Percentiles rank a stretch among this genome's conserved stretches.
Conservation (phyloP, 139 green algal genomes). For the Pleodorina starrii region DNA sequence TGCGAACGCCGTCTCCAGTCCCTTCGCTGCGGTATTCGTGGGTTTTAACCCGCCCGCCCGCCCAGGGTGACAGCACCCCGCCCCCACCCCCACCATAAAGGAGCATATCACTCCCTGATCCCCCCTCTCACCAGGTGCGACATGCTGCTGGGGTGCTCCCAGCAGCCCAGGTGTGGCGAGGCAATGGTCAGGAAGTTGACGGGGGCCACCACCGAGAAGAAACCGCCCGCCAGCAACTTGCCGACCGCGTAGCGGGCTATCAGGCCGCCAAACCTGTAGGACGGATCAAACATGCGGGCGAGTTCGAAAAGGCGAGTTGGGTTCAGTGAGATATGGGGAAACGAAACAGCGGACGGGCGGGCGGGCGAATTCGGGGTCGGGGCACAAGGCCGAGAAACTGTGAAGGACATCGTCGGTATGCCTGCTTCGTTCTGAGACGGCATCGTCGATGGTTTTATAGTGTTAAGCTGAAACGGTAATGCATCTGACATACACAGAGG, state of each 20-base stretch:
- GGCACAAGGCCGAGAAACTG: too few species aligned
- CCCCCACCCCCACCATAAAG: too few species aligned
- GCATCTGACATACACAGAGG: too few species aligned
- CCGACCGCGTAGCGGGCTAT: constrained; percentile 52
- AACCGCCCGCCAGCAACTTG: constrained; percentile 51
- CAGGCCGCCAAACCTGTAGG: constrained; percentile 50
- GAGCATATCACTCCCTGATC: too few species aligned
- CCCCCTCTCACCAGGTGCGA: constrained; percentile 13
- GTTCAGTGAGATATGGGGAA: not conserved
- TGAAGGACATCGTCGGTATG: too few species aligned
- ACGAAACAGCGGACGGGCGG: not conserved
- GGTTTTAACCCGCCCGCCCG: too few species aligned
- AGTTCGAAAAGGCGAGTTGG: not conserved
- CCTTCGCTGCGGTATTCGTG: too few species aligned
- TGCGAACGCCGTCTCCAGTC: too few species aligned
- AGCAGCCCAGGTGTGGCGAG: constrained; percentile 54
- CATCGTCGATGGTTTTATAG: too few species aligned
- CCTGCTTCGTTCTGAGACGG: too few species aligned
- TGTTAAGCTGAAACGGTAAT: too few species aligned
- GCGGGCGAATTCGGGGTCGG: not conserved
- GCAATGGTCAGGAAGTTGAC: constrained; percentile 50
- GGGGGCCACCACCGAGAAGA: constrained; percentile 10
- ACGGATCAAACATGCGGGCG: not conserved
- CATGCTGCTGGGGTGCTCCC: constrained; percentile 36
- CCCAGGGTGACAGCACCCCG: too few species aligned